Evolutionary conservation across 2,329 filamentous ascomycete species (phyloP).

Genomic region (Zymoseptoria brevis): DNA sequence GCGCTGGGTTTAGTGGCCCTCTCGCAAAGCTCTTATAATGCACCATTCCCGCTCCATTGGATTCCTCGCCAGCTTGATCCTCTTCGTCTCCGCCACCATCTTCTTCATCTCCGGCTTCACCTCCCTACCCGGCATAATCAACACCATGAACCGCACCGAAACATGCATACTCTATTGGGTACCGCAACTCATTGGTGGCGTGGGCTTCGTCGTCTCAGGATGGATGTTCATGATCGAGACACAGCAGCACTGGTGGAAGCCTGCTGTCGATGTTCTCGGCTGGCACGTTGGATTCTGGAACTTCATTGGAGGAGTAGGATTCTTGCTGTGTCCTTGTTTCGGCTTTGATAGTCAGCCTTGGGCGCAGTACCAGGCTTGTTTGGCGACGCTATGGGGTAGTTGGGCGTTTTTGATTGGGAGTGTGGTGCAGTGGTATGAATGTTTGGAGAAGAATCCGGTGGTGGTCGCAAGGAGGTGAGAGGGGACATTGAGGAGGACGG

Average conservation of each 20-base stretch:
- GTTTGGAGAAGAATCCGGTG: neutral
- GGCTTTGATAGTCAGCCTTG: slow-evolving; percentile 21
- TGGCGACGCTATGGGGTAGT: slow-evolving; percentile 22
- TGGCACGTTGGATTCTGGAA: slow-evolving; percentile 27
- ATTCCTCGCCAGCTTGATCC: slow-evolving; percentile 23
- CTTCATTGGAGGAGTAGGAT: slow-evolving; percentile 22
- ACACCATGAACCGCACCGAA: slow-evolving; percentile 1
- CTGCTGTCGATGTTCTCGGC: slow-evolving; percentile 18
- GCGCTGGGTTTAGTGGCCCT: slow-evolving; percentile 28
- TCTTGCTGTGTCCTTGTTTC: slow-evolving; percentile 23
- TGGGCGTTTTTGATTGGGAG: slow-evolving; percentile 27
- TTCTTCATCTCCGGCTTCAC: slow-evolving; percentile 25
- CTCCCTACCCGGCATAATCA: slow-evolving; percentile 23
- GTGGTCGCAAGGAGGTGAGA: neutral
- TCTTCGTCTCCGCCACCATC: slow-evolving; percentile 21
- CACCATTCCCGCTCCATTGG: slow-evolving; percentile 25
- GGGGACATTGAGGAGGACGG: neutral
- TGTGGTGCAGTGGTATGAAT: slow-evolving; percentile 25
- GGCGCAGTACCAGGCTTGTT: slow-evolving; percentile 21
- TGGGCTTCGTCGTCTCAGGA: slow-evolving; percentile 22
- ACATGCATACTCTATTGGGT: slow-evolving; percentile 20
- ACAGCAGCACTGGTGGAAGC: slow-evolving; percentile 24
- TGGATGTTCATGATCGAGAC: slow-evolving; percentile 26
- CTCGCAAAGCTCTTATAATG: slow-evolving; percentile 16
- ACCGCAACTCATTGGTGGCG: slow-evolving; percentile 21